These are phyloP conservation scores for Plasmopara muralis DNA, from an alignment of 352 stramenopile species.

Conservation along the genomic window DNA sequence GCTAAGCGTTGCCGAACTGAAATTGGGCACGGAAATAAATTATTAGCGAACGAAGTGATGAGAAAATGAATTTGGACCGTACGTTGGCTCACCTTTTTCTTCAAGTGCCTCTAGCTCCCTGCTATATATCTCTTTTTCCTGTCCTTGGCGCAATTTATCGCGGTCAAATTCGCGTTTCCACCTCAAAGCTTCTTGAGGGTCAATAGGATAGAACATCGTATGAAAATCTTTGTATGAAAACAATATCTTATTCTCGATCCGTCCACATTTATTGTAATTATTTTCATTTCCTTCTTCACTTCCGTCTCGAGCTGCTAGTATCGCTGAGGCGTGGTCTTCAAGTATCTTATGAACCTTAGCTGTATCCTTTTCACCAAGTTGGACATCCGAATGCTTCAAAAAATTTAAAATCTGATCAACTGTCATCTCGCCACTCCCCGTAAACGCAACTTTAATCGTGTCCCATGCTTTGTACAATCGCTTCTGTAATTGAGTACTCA, in stretches of 20 bases:
- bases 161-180: slow-evolving; percentile 73
- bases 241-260: slow-evolving; percentile 13
- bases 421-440: slow-evolving; percentile 56
- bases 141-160: slow-evolving; percentile 39
- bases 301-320: slow-evolving; percentile 10
- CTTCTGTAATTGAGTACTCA: slow-evolving; percentile 60
- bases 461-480: slow-evolving; percentile 63
- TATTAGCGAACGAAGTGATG: not conserved
- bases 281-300: slow-evolving; percentile 3
- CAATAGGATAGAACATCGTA: slow-evolving; percentile 54
- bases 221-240: slow-evolving; percentile 63
- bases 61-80: not conserved
- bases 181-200: slow-evolving; percentile 34
- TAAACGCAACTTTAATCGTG: slow-evolving; percentile 64
- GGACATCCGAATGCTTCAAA: slow-evolving; percentile 56
- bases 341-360: slow-evolving; percentile 54
- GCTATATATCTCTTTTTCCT: slow-evolving; percentile 70
- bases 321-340: slow-evolving; percentile 32
- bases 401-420: slow-evolving; percentile 65
- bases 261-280: slow-evolving; percentile 8
- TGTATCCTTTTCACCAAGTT: slow-evolving; percentile 48
- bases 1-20: slow-evolving; percentile 60
- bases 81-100: slow-evolving; percentile 41
- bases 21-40: not conserved
- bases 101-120: slow-evolving; percentile 58